phyloP scores from a whole-genome alignment of 768 basidiomycete species.

The Mycena rosella region DNA sequence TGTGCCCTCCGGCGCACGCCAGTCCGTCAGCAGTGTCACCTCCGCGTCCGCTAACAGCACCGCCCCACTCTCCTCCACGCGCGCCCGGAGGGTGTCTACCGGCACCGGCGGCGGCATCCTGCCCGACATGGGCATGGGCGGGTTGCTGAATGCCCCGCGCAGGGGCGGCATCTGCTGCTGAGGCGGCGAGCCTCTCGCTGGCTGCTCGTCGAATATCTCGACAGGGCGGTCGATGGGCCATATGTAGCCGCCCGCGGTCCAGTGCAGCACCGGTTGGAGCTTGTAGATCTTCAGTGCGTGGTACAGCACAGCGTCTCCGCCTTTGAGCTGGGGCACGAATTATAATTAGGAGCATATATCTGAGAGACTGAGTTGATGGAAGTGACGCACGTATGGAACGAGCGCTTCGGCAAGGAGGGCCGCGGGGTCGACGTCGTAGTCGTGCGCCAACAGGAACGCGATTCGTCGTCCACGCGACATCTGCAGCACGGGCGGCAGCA shows the following conservation, averaged over 20 bases:
- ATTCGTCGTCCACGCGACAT: slow-evolving; percentile 77
- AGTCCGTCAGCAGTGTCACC: slow-evolving; percentile 70
- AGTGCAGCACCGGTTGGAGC: slow-evolving; percentile 79
- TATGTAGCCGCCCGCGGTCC: slow-evolving; percentile 86
- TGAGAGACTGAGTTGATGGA: background rate
- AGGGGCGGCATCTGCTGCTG: slow-evolving; percentile 34
- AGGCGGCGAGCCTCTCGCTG: slow-evolving; percentile 38
- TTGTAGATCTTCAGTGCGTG: slow-evolving; percentile 84
- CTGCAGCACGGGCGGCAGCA: slow-evolving; percentile 79
- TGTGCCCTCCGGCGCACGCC: slow-evolving; percentile 34
- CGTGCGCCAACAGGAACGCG: slow-evolving; percentile 77
- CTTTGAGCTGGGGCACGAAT: slow-evolving; percentile 68
- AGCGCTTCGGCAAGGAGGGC: slow-evolving; percentile 77
- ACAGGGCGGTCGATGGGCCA: slow-evolving; percentile 83
- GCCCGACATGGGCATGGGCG: slow-evolving; percentile 48
- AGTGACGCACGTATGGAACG: slow-evolving; percentile 68
- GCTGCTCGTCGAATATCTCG: slow-evolving; percentile 66
- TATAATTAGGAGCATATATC: background rate
- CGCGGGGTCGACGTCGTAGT: slow-evolving; percentile 79
- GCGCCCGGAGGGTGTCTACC: slow-evolving; percentile 56
- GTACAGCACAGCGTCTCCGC: slow-evolving; percentile 80
- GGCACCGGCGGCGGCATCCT: slow-evolving; percentile 25
- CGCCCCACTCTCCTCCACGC: slow-evolving; percentile 78
- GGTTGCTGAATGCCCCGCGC: slow-evolving; percentile 61
- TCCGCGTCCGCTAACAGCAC: slow-evolving; percentile 73